These are phyloP conservation scores for Mycena alexandri DNA, from an alignment of 768 basidiomycete species.

Conservation along the genomic window DNA sequence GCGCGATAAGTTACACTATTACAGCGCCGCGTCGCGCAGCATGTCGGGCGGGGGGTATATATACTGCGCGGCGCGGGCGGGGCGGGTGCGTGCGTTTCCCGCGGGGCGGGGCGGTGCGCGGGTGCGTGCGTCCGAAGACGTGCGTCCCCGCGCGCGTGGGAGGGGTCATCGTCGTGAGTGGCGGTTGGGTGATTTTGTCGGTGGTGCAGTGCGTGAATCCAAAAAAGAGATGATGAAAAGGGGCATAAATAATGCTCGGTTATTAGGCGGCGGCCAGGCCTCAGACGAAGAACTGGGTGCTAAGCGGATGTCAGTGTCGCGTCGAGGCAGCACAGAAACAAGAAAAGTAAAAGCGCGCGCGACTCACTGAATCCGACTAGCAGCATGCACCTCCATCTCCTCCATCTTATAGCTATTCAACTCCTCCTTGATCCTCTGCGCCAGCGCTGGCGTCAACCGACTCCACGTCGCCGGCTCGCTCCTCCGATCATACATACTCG, in stretches of 20 bases:
- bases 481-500: slow-evolving; percentile 91
- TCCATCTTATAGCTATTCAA: slow-evolving; percentile 99
- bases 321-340: slow-evolving; percentile 1
- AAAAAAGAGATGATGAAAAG: slow-evolving; percentile 38
- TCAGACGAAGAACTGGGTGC: slow-evolving; percentile 93
- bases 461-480: slow-evolving; percentile 99
- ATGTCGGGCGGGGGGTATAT: slow-evolving; percentile 1
- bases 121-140: too few species aligned
- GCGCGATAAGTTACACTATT: neutral
- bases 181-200: slow-evolving; percentile 22
- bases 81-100: neutral
- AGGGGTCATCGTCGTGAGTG: slow-evolving; percentile 15
- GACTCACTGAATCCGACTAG: slow-evolving; percentile 89
- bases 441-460: slow-evolving; percentile 92
- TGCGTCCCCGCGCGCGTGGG: neutral
- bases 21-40: neutral
- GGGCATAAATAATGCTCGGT: slow-evolving; percentile 33
- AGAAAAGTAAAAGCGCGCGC: slow-evolving; percentile 40
- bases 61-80: neutral
- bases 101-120: too few species aligned
- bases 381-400: slow-evolving; percentile 98
- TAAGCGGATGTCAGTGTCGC: slow-evolving; percentile 45
- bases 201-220: slow-evolving; percentile 42
- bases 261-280: slow-evolving; percentile 31
- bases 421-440: slow-evolving; percentile 98